Evolutionary conservation across 176 grass and related monocot species (phyloP).

Genomic region (Musa acuminata): DNA sequence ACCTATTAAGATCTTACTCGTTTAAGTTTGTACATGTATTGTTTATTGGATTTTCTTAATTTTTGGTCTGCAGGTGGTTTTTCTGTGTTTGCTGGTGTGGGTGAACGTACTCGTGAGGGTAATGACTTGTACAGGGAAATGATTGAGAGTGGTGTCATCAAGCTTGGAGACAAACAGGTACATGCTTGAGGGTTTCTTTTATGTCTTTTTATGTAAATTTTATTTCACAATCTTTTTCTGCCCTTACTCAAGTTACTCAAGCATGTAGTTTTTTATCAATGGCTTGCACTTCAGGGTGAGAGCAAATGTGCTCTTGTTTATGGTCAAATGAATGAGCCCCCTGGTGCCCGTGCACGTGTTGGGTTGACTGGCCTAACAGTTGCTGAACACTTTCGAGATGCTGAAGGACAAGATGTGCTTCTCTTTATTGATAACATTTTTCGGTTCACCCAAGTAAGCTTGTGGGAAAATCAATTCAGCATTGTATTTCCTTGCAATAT

Average conservation of each 20-base stretch:
- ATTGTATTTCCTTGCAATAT: background rate
- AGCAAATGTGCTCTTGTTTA: constrained; percentile 26
- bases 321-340: constrained; percentile 29
- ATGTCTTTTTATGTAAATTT: too few relatives aligned
- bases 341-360: constrained; percentile 26
- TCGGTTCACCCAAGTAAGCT: constrained; percentile 16
- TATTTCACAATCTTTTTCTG: background rate
- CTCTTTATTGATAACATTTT: constrained; percentile 33
- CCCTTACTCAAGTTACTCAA: background rate
- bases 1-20: background rate
- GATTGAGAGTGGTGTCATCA: constrained; percentile 27
- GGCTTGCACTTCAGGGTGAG: background rate
- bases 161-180: constrained; percentile 12
- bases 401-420: constrained; percentile 23
- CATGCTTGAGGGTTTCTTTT: too few relatives aligned
- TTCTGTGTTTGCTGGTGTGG: constrained; percentile 29
- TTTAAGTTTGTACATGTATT: background rate
- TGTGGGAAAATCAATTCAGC: background rate
- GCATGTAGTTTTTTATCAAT: background rate
- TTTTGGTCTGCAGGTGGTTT: constrained; percentile 17
- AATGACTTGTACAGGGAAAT: constrained; percentile 27
- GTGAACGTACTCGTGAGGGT: constrained; percentile 25
- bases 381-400: constrained; percentile 21
- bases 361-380: constrained; percentile 23
- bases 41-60: background rate